Evolutionary conservation across 768 basidiomycete genomes (phyloP).

Genomic region (Lyophyllum semitale): DNA sequence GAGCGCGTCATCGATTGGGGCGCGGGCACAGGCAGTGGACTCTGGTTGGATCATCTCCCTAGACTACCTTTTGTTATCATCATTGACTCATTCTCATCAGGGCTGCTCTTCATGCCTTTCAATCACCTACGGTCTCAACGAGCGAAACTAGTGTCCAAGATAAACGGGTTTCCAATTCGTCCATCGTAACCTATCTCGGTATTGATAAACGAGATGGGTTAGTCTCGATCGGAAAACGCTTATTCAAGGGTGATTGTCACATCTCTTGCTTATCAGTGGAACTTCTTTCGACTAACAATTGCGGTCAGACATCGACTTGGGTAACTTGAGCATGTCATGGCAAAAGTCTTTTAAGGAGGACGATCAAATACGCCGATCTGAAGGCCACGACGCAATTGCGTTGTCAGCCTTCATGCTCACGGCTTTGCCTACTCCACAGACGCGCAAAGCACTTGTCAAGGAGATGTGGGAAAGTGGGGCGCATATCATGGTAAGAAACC

Average conservation of each 20-base stretch:
- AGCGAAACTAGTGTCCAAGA: slow-evolving; percentile 29
- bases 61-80: slow-evolving; percentile 1
- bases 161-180: slow-evolving; percentile 46
- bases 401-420: slow-evolving; percentile 87
- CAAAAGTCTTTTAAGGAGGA: slow-evolving; percentile 57
- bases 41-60: slow-evolving; percentile 58
- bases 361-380: slow-evolving; percentile 37
- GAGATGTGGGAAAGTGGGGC: slow-evolving; percentile 95
- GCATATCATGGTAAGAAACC: slow-evolving; percentile 63
- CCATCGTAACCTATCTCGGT: slow-evolving; percentile 63
- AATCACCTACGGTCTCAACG: slow-evolving; percentile 29
- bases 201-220: slow-evolving; percentile 81
- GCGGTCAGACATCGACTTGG: slow-evolving; percentile 46
- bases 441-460: slow-evolving; percentile 68
- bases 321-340: slow-evolving; percentile 50
- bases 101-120: slow-evolving; percentile 71
- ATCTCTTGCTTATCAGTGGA: slow-evolving; percentile 1
- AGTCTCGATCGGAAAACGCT: slow-evolving; percentile 61
- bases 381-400: slow-evolving; percentile 61
- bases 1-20: slow-evolving; percentile 83
- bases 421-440: slow-evolving; percentile 60
- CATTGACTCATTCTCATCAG: slow-evolving; percentile 34
- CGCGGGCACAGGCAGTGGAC: slow-evolving; percentile 75
- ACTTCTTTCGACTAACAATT: background rate
- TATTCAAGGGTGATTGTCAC: slow-evolving; percentile 51